phyloP scores from a whole-genome alignment of 2,329 filamentous ascomycete genomes.

The Pseudopyricularia cyperi region DNA sequence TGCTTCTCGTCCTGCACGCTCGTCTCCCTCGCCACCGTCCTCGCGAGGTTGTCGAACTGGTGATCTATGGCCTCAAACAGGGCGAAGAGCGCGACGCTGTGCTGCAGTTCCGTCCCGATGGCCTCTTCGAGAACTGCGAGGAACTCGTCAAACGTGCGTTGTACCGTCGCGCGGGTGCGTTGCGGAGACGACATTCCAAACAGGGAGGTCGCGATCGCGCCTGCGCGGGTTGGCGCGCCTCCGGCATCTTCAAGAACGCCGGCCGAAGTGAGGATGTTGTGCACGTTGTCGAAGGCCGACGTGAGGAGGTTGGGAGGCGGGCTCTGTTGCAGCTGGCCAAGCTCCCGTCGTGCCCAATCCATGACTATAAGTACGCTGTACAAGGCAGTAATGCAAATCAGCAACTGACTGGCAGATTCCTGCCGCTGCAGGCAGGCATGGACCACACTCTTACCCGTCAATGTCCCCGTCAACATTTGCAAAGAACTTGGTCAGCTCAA shows the following conservation, averaged over 20 bases:
- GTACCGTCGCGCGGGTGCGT: slow-evolving; percentile 65
- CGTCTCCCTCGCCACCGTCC: slow-evolving; percentile 72
- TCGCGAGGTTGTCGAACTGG: slow-evolving; percentile 79
- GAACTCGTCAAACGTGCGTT: slow-evolving; percentile 81
- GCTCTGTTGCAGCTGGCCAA: slow-evolving; percentile 52
- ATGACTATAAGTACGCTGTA: slow-evolving; percentile 76
- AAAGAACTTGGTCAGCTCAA: slow-evolving; percentile 85
- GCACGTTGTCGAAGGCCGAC: slow-evolving; percentile 69
- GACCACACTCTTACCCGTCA: slow-evolving; percentile 47
- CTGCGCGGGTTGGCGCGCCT: slow-evolving; percentile 53
- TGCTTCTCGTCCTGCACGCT: slow-evolving; percentile 69
- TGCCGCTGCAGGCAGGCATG: no score
- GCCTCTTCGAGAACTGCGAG: slow-evolving; percentile 78
- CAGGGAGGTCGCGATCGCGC: slow-evolving; percentile 54
- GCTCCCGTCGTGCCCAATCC: slow-evolving; percentile 87
- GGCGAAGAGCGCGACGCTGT: slow-evolving; percentile 67
- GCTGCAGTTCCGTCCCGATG: slow-evolving; percentile 71
- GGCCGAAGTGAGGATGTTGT: slow-evolving; percentile 57
- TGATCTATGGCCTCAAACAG: slow-evolving; percentile 88
- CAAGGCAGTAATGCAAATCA: background rate
- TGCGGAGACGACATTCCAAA: slow-evolving; percentile 75
- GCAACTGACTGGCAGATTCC: background rate
- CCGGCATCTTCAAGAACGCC: slow-evolving; percentile 42
- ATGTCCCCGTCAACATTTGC: slow-evolving; percentile 88
- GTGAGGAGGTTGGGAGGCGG: slow-evolving; percentile 52